These are phyloP conservation scores for Plenodomus tracheiphilus DNA, from an alignment of 2,329 filamentous ascomycete genomes.

Conservation along the genomic window DNA sequence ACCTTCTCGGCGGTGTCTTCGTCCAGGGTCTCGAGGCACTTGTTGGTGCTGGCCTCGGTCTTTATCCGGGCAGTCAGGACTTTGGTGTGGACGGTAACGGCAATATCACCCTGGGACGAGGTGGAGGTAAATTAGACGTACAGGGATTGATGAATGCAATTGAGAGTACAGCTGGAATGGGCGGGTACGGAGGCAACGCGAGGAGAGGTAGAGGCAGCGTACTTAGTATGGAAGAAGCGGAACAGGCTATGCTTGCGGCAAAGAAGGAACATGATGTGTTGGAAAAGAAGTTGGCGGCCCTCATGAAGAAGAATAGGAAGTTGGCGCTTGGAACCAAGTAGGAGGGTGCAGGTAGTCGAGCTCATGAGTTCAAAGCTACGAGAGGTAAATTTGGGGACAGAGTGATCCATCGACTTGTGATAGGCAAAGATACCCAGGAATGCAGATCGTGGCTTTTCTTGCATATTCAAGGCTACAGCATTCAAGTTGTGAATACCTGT, in stretches of 20 bases:
- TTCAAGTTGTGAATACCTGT: neutral
- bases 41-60: constrained; percentile 36
- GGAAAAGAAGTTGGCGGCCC: constrained; percentile 40
- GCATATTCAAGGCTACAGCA: neutral
- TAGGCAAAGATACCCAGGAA: neutral
- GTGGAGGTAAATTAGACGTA: constrained; percentile 21
- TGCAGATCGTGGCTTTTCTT: neutral
- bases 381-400: neutral
- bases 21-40: constrained; percentile 42
- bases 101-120: constrained; percentile 19
- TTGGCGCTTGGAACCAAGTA: constrained; percentile 9
- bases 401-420: neutral
- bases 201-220: constrained; percentile 30
- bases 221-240: constrained; percentile 41
- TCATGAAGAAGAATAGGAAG: constrained; percentile 46
- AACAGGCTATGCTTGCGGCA: constrained; percentile 39
- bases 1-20: constrained; percentile 39
- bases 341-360: neutral
- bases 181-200: constrained; percentile 7
- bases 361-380: neutral
- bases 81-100: constrained; percentile 27
- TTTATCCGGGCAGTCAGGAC: constrained; percentile 22
- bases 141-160: constrained; percentile 30
- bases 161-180: constrained; percentile 19
- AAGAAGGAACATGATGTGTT: constrained; percentile 42